Base-by-base conservation (phyloP, 2,329 filamentous ascomycete species). In the Geosmithia morbida region DNA sequence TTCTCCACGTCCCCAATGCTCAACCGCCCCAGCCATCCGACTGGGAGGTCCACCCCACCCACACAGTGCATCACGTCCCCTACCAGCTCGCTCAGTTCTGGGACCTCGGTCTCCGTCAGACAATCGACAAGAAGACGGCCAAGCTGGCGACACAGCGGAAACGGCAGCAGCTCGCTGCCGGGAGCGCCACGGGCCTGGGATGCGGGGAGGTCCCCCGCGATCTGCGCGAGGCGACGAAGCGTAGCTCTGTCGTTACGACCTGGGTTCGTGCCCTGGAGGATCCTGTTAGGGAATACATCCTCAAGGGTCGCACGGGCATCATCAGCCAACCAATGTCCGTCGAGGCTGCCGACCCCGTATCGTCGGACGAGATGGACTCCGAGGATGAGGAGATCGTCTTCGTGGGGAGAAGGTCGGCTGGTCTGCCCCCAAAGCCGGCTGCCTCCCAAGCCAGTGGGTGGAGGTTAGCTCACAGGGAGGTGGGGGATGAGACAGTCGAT, bases 371-470 rank as follows among this genome's bases (percentile, higher is more conserved):
- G 6, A n/a, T 39, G 11, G 73, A 77, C 52, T 64, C 61, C 1
- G 61, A 65, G 29, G 87, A 94, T 51, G 88, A 95, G 51, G 87
- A 95, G 66, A 87, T 96, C 53, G 88, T 96, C 11, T 96, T 96
- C 61, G 80, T 94, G 5, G 89, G 86, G 1, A 69, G 57, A 60
- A 80, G 14, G 60, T 58, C 48, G 44, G 41, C 43, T 30, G 26
- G 22, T 26, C 43, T 22, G 43, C 43, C 45, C n/a, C 43, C 59
- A 51, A 54, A 51, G 19, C 54, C 61, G 52, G 69, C 50, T 66
- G 69, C 42, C 66, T 67, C 22, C 8, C 22, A 8, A 8, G 22
- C 53, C 19, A 53, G 52, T 11, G 51, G 54, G 43, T 73, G 71
- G 58, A 75, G 73, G 59, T 67, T 65, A 55, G 71, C 71, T 2